Evolutionary conservation across 129 eudicot species (phyloP), one percentile per base, ranked within the genome.

Genomic region (Rutidosis leptorrhynchoides): DNA sequence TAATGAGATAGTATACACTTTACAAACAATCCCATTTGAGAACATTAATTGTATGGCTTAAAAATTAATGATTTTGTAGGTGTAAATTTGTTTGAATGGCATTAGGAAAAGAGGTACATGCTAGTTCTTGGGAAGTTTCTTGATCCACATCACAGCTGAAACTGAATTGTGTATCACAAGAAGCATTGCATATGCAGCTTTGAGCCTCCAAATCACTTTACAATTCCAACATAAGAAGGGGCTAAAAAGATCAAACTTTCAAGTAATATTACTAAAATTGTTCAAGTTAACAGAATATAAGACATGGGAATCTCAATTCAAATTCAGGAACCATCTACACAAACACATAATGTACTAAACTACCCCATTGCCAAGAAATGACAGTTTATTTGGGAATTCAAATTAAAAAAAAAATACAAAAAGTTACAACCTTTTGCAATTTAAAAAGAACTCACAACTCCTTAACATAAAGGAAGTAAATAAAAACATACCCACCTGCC

Each of bases 171-270:
- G 77, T 59, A 72, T 78, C 75, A 58, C 70, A 79, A 57, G 86
- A 91, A 77, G 88, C 96, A 72, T 87, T 79, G 76, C 87, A 91
- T 70, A 91, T 85, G 78, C 90, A 81, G 85, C 71, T 79, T 71
- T 85, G 88, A 54, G 97, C 96, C 46, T 83, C 94, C 65, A 77
- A 73, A 59, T 84, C 84, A 83, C 97, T 91, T 20, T 58, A 43
- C 23, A 45, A 15, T 22, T 33, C 40, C 66, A 71, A 55, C 8
- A 45, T 62, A 60, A 52, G 33, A 30, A 32, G n/a, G n/a, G n/a
- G n/a, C n/a, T n/a, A n/a, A 54, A 58, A 15, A 28, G 24, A 10
- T 68, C 66, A 45, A 56, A 49, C 14, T 77, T 48, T 22, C 11
- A n/a, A n/a, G n/a, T n/a, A n/a, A n/a, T n/a, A n/a, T n/a, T n/a